phyloP scores from a whole-genome alignment of 2,329 filamentous ascomycete species.

The Claviceps purpurea region DNA sequence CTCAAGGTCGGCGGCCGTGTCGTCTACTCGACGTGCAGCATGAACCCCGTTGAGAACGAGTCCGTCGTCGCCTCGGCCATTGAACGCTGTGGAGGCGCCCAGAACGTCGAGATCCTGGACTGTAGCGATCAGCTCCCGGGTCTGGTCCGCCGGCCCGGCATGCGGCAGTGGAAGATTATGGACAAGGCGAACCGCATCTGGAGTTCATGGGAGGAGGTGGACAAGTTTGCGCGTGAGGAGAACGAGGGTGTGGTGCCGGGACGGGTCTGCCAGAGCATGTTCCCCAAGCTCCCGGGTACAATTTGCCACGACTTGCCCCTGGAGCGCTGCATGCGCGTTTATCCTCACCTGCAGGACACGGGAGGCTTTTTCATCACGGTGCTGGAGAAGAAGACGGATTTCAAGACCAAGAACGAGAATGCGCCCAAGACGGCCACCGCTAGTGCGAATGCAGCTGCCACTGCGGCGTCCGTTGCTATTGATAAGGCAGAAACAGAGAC shows the following conservation, averaged over 20 bases:
- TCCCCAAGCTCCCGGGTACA: slow-evolving; percentile 46
- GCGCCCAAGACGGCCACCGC: slow-evolving; percentile 25
- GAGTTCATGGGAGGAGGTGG: slow-evolving; percentile 70
- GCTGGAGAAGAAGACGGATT: slow-evolving; percentile 79
- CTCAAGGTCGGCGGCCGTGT: slow-evolving; percentile 88
- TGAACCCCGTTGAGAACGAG: slow-evolving; percentile 98
- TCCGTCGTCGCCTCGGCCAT: slow-evolving; percentile 81
- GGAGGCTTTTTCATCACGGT: slow-evolving; percentile 97
- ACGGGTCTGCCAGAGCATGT: slow-evolving; percentile 70
- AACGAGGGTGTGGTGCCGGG: slow-evolving; percentile 43
- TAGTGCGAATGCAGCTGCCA: slow-evolving; percentile 3
- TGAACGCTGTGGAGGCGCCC: slow-evolving; percentile 70
- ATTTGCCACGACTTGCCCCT: slow-evolving; percentile 56
- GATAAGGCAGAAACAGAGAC: slow-evolving; percentile 12
- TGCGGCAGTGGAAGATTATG: slow-evolving; percentile 81
- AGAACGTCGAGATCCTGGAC: slow-evolving; percentile 74
- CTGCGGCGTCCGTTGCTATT: slow-evolving; percentile 3
- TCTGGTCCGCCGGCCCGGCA: slow-evolving; percentile 62
- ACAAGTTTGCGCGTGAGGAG: slow-evolving; percentile 50
- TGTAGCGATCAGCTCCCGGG: slow-evolving; percentile 65
- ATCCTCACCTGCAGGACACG: slow-evolving; percentile 90
- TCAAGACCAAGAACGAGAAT: slow-evolving; percentile 61
- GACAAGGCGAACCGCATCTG: slow-evolving; percentile 72
- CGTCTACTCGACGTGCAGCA: slow-evolving; percentile 96
- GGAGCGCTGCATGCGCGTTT: slow-evolving; percentile 84